phyloP scores from a whole-genome alignment of 129 eudicot species.

The Calendula officinalis region DNA sequence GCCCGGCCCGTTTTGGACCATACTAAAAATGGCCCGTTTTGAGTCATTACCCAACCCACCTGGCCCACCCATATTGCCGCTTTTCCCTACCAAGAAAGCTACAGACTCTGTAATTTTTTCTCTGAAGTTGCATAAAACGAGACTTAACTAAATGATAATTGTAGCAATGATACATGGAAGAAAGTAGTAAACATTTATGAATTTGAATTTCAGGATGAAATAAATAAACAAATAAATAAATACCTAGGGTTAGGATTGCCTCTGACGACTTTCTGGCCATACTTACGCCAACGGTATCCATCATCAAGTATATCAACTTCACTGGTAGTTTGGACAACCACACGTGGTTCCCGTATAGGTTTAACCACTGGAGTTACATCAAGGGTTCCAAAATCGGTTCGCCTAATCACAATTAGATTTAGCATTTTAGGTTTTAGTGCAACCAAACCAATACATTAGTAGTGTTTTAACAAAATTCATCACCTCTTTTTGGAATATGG shows the following conservation, averaged over 20 bases:
- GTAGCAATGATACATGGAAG: neutral
- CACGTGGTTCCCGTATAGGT: slow-evolving; percentile 98
- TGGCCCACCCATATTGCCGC: neutral
- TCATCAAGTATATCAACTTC: slow-evolving; percentile 98
- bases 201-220: neutral
- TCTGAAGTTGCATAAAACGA: slow-evolving; percentile 1
- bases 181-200: neutral
- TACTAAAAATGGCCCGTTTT: neutral
- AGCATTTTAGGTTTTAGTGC: slow-evolving; percentile 16
- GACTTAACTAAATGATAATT: slow-evolving; percentile 2
- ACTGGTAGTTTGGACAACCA: slow-evolving; percentile 93
- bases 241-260: slow-evolving; percentile 99
- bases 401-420: slow-evolving; percentile 46
- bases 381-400: slow-evolving; percentile 56
- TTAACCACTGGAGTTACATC: slow-evolving; percentile 84
- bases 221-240: slow-evolving; percentile 8
- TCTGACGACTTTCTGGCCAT: slow-evolving; percentile 98
- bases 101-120: neutral
- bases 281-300: slow-evolving; percentile 97
- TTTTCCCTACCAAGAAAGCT: neutral
- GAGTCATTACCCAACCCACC: neutral
- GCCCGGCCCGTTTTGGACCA: neutral
- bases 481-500: slow-evolving; percentile 79
- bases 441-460: slow-evolving; percentile 3
- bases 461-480: slow-evolving; percentile 3